A percentile compares a stretch with the other conserved stretches of the same genome.
phyloP scores from a whole-genome alignment of 176 grass and related monocot species.

The Saccharum officinarum region DNA sequence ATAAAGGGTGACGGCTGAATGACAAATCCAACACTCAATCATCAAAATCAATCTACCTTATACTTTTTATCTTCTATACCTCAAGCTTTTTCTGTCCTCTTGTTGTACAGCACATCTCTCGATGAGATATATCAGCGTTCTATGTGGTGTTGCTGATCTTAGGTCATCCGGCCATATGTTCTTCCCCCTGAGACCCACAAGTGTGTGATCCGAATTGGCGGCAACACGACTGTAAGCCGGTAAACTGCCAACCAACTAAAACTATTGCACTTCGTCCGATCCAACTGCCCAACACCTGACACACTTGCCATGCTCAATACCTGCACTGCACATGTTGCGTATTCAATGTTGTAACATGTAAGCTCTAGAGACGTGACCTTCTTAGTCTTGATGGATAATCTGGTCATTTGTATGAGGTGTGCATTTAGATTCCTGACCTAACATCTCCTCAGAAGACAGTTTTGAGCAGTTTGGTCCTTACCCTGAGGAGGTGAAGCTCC shows the following conservation, averaged over 20 bases:
- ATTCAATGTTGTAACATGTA: constrained; percentile 52
- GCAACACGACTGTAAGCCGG: too few relatives aligned
- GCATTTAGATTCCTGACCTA: constrained; percentile 47
- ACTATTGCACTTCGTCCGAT: not conserved
- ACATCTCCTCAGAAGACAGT: constrained; percentile 5
- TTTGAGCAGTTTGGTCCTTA: constrained; percentile 30
- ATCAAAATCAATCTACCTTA: not conserved
- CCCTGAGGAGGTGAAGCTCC: not conserved
- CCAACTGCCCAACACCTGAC: constrained; percentile 41
- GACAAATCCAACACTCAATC: not conserved
- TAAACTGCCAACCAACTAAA: too few relatives aligned
- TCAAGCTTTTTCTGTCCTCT: too few relatives aligned
- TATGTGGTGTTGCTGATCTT: too few relatives aligned
- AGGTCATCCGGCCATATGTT: too few relatives aligned
- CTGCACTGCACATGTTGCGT: constrained; percentile 29
- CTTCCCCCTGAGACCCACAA: too few relatives aligned
- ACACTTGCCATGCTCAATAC: constrained; percentile 29
- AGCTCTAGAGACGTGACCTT: constrained; percentile 35
- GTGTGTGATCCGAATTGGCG: too few relatives aligned
- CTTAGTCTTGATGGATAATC: constrained; percentile 26
- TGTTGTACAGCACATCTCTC: too few relatives aligned
- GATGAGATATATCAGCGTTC: too few relatives aligned
- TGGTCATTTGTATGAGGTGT: constrained; percentile 1
- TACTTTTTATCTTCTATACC: too few relatives aligned
- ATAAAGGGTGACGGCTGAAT: not conserved